Evolutionary conservation across 257 asterid species (phyloP).

Genomic region (Jaltomata sinuosa): DNA sequence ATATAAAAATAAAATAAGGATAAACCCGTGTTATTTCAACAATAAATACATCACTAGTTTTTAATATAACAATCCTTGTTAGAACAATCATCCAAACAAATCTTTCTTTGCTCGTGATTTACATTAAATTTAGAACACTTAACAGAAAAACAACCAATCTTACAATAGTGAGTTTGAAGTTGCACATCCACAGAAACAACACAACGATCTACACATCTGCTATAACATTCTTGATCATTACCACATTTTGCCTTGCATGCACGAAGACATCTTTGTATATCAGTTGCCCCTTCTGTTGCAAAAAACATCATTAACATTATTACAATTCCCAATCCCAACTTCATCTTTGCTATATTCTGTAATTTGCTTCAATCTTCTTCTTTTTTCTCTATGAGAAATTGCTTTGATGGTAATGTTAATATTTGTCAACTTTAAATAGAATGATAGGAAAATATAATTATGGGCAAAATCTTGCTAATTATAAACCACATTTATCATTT

Average conservation of each 20-base stretch:
- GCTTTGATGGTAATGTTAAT: not conserved
- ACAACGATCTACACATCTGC: not conserved
- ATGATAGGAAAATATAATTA: not conserved
- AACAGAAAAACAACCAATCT: not conserved
- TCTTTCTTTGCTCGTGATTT: not conserved
- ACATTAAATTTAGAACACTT: not conserved
- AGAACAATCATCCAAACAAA: not conserved
- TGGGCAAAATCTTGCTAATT: not conserved
- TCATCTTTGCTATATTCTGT: not conserved
- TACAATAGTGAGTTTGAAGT: not conserved
- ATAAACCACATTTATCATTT: not conserved
- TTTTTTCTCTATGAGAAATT: not conserved
- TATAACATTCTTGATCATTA: not conserved
- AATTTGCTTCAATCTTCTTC: not conserved
- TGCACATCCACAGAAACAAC: not conserved
- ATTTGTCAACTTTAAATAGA: not conserved
- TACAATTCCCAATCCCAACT: not conserved
- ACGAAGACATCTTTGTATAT: not conserved
- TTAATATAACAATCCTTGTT: not conserved
- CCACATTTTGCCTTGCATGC: not conserved
- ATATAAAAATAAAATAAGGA: not conserved
- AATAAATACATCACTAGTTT: not conserved
- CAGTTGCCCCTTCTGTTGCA: not conserved
- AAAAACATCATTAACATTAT: not conserved
- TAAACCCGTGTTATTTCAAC: not conserved